Percentiles rank a stretch among this genome's conserved stretches.
These are phyloP conservation scores for Melampsora occidentalis DNA, from an alignment of 1,284 basidiomycete species.

Conservation along the genomic window DNA sequence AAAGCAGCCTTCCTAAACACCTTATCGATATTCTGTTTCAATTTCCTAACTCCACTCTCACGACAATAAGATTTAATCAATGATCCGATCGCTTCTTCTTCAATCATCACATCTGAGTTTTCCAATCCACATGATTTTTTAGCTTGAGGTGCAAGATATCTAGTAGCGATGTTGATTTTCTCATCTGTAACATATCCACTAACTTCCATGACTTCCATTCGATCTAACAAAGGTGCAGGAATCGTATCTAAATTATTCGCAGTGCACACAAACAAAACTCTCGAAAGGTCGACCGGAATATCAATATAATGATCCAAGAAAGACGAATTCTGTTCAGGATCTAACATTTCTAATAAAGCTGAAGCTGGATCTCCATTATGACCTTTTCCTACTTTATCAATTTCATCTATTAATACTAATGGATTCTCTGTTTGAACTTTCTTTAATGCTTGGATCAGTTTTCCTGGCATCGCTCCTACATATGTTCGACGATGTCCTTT, in stretches of 20 bases:
- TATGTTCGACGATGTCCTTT: conserved; percentile 97
- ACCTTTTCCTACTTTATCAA: conserved; percentile 92
- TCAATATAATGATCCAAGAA: conserved; percentile 84
- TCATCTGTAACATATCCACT: conserved; percentile 95
- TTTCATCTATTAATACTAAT: conserved; percentile 91
- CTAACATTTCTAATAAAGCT: conserved; percentile 92
- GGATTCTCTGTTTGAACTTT: conserved; percentile 97
- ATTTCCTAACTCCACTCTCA: conserved; percentile 88
- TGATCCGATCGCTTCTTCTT: conserved; percentile 75
- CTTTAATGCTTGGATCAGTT: conserved; percentile 96
- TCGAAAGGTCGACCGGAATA: conserved; percentile 90
- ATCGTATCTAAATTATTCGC: conserved; percentile 94
- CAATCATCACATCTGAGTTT: conserved; percentile 73
- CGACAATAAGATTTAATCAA: conserved; percentile 96
- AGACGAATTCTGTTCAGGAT: conserved; percentile 93
- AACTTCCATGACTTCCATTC: conserved; percentile 89
- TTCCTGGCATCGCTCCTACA: conserved; percentile 91
- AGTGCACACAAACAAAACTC: conserved; percentile 93
- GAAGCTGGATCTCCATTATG: conserved; percentile 94
- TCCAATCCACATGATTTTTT: conserved; percentile 85
- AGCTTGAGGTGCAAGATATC: conserved; percentile 90
- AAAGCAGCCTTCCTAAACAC: conserved; percentile 95
- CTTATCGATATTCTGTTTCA: conserved; percentile 89
- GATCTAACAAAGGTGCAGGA: conserved; percentile 89
- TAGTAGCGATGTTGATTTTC: conserved; percentile 85